Base-by-base conservation (phyloP, 768 basidiomycete genomes). In the Leccinum rimulosum region DNA sequence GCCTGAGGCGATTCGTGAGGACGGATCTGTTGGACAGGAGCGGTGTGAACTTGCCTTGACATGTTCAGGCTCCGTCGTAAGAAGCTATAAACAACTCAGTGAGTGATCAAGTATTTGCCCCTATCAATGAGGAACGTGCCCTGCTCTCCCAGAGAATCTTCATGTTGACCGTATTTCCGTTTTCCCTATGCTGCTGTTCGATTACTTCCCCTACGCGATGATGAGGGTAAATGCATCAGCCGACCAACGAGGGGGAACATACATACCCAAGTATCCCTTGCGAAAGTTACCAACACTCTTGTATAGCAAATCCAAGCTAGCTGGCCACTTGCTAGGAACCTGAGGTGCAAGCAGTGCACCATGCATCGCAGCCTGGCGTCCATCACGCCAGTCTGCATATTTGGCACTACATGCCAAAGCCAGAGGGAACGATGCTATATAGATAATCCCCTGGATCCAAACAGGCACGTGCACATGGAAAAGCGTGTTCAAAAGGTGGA, bases 1-100 rank as follows among this genome's bases (percentile, higher is more conserved):
- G 72, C 72, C 77, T 84, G 40, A 17, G 11, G 15, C 5, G 8
- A 54, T 33, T 2, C 3, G 8, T 64, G 22, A 59, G 48, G 49
- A 52, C 19, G 35, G 33, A 17, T 11, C n/a, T 15, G 9, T 36
- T 3, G 6, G 28, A 52, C 36, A 14, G 11, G 11, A 33, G 1
- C 9, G 19, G 12, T 17, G 17, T 17, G 27, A 19, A 35, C 61
- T 57, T 54, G 67, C 75, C 69, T 77, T 82, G 68, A 81, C 73
- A 50, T 81, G 71, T 43, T 80, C 79, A 4, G 82, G 82, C 55
- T 84, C 82, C 8, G 64, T 61, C 1, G 81, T 83, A 11, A 82
- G 63, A 54, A 82, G 65, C 80, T 81, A 55, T 8, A 30, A 22
- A 38, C 35, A 6, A 36, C 35, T 6, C 35, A 25, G 28, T 48